Base-by-base conservation (phyloP, 768 basidiomycete genomes). In the Mycena kentingensis region DNA sequence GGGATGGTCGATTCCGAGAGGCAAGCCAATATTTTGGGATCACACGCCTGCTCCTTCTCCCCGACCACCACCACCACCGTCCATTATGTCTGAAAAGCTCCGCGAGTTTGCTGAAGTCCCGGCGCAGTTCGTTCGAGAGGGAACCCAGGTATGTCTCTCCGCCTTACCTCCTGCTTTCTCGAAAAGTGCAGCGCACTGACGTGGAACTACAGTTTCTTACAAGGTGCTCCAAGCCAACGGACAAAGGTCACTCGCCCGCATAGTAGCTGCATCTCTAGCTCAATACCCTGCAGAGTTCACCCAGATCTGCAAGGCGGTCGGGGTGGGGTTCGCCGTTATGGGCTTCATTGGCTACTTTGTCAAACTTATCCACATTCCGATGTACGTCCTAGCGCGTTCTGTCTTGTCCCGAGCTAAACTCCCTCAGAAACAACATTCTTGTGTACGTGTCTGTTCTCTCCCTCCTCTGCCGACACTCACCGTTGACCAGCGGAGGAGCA, bases 301-400 rank as follows among this genome's bases (percentile, higher is more conserved):
- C 35, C 93, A 96, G 68, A 95, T 99, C 60, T 98, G 88, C 76
- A 88, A 86, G 69, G 97, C 97, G 28, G 93, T 99, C 49, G 94
- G 94, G 2, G 87, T 98, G 55, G 97, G 97, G 13, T 99, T 99
- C 66, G 93, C 88, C 45, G 91, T 99, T 60, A 98, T 98, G 95
- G 97, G 97, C 15, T 96, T 98, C 80, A 94, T 99, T 69, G 97
- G 97, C 15, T 99, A 96, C 77, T 88, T 98, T 67, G 95, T 97
- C 61, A 98, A 98, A 73, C 85, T 98, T 60, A 94, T 98, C 63
- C 94, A 98, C 73, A 97, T 96, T 72, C 94, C 95, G 63, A 96
- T 97, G 94, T 96, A 62, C 76, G 94, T 84, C 26, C 31, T 52
- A 16, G 47, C 32, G 47, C n/a, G 32, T 45, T 34, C 26, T 36